A percentile compares a stretch with the other conserved stretches of the same genome.
phyloP scores from a whole-genome alignment of 2,329 filamentous ascomycete genomes.

The Talaromyces sp. region DNA sequence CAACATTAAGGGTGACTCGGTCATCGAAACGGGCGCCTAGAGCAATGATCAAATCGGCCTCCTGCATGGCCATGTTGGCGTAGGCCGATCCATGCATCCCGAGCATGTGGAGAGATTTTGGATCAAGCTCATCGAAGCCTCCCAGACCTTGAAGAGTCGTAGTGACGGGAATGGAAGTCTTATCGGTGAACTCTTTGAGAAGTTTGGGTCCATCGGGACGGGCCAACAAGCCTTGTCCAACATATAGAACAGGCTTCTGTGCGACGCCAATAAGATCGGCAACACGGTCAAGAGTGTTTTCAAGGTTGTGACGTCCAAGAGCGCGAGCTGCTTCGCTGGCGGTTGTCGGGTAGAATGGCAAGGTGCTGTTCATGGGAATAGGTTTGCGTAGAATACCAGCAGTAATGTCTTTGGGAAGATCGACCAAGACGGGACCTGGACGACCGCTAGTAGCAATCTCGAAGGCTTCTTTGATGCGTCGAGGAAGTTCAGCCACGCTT shows the following conservation, averaged over 20 bases:
- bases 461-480: slow-evolving; percentile 94
- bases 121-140: slow-evolving; percentile 85
- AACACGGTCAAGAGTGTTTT: slow-evolving; percentile 69
- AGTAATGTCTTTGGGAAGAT: slow-evolving; percentile 94
- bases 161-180: slow-evolving; percentile 87
- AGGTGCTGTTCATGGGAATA: slow-evolving; percentile 70
- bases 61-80: slow-evolving; percentile 97
- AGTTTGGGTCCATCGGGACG: slow-evolving; percentile 73
- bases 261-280: slow-evolving; percentile 79
- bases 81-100: slow-evolving; percentile 98
- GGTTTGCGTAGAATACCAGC: slow-evolving; percentile 76
- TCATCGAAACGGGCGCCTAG: slow-evolving; percentile 94
- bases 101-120: slow-evolving; percentile 95
- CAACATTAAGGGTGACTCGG: slow-evolving; percentile 76
- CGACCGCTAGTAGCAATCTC: slow-evolving; percentile 94
- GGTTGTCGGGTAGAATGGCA: slow-evolving; percentile 79
- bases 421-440: slow-evolving; percentile 90
- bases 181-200: slow-evolving; percentile 82
- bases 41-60: slow-evolving; percentile 92
- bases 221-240: slow-evolving; percentile 82
- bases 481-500: slow-evolving; percentile 85
- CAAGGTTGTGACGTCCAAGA: slow-evolving; percentile 66
- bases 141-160: slow-evolving; percentile 93
- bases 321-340: slow-evolving; percentile 78
- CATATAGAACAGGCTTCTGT: slow-evolving; percentile 93